Evolutionary conservation across 768 basidiomycete species (phyloP), one percentile per base, ranked within the genome.

Genomic region (Leccinum rimulosum): DNA sequence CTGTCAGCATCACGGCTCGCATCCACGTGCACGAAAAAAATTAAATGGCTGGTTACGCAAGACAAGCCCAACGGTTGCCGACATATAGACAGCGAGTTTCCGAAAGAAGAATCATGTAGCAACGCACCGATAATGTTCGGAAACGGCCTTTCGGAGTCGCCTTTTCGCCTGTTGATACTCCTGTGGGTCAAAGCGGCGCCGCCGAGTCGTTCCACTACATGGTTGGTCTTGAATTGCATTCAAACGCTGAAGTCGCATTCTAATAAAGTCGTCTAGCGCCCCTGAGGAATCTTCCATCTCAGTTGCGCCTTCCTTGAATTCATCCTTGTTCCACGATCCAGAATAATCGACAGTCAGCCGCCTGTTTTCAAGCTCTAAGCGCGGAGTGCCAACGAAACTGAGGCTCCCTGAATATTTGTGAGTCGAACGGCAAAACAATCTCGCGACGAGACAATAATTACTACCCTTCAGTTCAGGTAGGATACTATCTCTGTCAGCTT

Each of bases 131-230:
- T 98, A 96, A 70, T 88, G 88, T 67, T 96, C 93, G 52, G 87
- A 65, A 0, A 91, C 80, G 2, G 96, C 97, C 60, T 84, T 86
- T 72, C 91, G 91, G 49, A 99, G 79, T 67, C 84, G 86, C 70
- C 85, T 86, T 75, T 90, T 93, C n/a, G 95, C 95, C 43, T 84
- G 77, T 43, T 84, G 77, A 73, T 97, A 99, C 56, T 88, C 84
- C 49, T 89, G 90, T 0, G 91, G 93, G 65, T 88, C 83, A 33
- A 74, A 79, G 10, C 64, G 54, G 28, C 57, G 43, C 19, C 35
- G 1, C 22, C 22, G 22, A 22, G 22, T 54, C 33, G 43, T 52
- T 38, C 8, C 52, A 47, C 43, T 43, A 9, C 14, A n/a, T 0
- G 48, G 35, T 17, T 19, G 10, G 10, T 22, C 30, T 57, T 51